These are phyloP conservation scores for Grigorovia transvaalensis DNA, from an alignment of 805 yeast species.

Conservation along the genomic window DNA sequence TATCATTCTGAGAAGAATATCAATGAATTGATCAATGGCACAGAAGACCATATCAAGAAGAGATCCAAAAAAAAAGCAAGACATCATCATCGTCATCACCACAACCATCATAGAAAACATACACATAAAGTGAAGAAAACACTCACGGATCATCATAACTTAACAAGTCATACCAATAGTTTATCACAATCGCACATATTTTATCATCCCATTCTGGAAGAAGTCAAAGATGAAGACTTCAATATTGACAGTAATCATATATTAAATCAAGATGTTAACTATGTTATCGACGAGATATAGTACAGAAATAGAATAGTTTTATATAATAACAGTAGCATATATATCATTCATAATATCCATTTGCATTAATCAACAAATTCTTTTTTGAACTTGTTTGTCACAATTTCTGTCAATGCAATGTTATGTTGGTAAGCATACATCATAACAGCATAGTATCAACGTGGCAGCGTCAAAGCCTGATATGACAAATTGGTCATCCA, in stretches of 20 bases:
- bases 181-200: background rate
- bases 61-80: background rate
- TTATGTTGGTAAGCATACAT: too few relatives aligned
- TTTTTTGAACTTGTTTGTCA: too few relatives aligned
- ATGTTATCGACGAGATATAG: constrained; percentile 21
- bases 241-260: background rate
- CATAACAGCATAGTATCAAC: too few relatives aligned
- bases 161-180: background rate
- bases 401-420: too few relatives aligned
- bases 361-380: background rate
- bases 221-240: constrained; percentile 25
- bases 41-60: background rate
- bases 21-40: background rate
- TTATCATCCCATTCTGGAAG: constrained; percentile 20
- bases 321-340: background rate
- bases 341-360: background rate
- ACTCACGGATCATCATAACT: background rate
- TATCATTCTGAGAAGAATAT: background rate
- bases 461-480: too few relatives aligned
- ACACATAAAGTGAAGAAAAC: background rate
- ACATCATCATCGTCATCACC: background rate
- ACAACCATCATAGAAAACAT: background rate
- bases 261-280: constrained; percentile 7
- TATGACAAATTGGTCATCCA: too few relatives aligned
- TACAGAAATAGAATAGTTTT: background rate